A percentile compares a stretch with the other conserved stretches of the same genome.
phyloP scores from a whole-genome alignment of 2,329 filamentous ascomycete genomes.

The Exophiala oligosperma region DNA sequence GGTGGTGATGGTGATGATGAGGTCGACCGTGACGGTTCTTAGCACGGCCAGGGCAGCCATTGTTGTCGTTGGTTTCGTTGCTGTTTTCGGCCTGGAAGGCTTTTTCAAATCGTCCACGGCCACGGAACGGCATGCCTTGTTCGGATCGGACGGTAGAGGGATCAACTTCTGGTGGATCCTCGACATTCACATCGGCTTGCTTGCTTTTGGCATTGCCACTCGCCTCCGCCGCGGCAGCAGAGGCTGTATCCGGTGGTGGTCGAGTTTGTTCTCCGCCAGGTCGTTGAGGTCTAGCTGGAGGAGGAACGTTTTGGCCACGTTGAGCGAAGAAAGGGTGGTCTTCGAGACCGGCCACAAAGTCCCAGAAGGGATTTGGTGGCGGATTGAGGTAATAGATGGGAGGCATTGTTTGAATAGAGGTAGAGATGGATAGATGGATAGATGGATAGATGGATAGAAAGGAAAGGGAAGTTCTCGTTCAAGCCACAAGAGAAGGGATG shows the following conservation, averaged over 20 bases:
- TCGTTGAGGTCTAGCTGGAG: conserved; percentile 34
- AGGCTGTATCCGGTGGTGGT: conserved; percentile 34
- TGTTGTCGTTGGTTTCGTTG: conserved; percentile 1
- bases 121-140: conserved; percentile 22
- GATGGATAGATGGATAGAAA: not conserved
- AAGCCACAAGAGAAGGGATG: not conserved
- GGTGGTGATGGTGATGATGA: conserved; percentile 12
- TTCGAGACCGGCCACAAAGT: conserved; percentile 54
- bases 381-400: conserved; percentile 50
- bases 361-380: conserved; percentile 52
- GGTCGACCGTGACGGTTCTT: conserved; percentile 8
- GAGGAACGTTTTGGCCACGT: conserved; percentile 33
- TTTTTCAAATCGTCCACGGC: conserved; percentile 26
- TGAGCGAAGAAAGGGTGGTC: conserved; percentile 48
- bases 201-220: conserved; percentile 25
- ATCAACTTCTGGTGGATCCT: conserved; percentile 29
- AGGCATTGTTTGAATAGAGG: conserved; percentile 45
- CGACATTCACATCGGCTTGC: conserved; percentile 20
- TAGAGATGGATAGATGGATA: not conserved
- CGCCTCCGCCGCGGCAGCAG: conserved; percentile 9
- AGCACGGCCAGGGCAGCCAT: not conserved
- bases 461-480: not conserved
- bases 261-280: conserved; percentile 36
- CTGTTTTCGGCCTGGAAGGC: conserved; percentile 18
- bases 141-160: conserved; percentile 24